Conservation (phyloP, 2,329 filamentous ascomycete genomes). For the Dactylonectria estremocensis region DNA sequence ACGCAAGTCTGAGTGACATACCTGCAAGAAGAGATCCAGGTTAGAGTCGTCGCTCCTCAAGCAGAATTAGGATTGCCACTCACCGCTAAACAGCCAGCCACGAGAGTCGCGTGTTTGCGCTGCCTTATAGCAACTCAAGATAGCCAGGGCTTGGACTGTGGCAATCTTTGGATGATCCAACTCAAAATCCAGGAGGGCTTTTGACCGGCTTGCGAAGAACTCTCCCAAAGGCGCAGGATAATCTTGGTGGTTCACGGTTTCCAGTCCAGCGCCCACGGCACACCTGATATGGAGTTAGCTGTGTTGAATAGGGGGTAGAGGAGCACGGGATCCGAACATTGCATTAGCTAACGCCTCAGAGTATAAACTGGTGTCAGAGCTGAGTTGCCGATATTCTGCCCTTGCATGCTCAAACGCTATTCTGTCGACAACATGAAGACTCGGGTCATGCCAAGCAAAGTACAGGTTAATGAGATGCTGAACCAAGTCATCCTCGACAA, state of each 20-base stretch:
- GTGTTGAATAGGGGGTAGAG: too few species aligned
- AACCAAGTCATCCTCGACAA: constrained; percentile 3
- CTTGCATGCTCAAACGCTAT: constrained; percentile 8
- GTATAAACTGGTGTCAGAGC: background rate
- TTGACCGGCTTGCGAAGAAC: constrained; percentile 21
- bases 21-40: background rate
- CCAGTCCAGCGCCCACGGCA: constrained; percentile 13
- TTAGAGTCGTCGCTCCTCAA: too few species aligned
- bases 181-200: constrained; percentile 10
- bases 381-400: background rate
- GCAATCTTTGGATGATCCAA: constrained; percentile 12
- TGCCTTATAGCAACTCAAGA: constrained; percentile 13
- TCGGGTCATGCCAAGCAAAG: constrained; percentile 25
- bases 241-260: background rate
- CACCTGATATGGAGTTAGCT: background rate
- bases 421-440: constrained; percentile 17
- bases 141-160: constrained; percentile 17
- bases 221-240: constrained; percentile 4
- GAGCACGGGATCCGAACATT: constrained; percentile 3
- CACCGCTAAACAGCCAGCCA: constrained; percentile 19
- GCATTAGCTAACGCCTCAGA: constrained; percentile 2
- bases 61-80: background rate
- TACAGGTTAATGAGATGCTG: constrained; percentile 20
- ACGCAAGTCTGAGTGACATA: constrained; percentile 10
- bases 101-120: constrained; percentile 15